These are phyloP conservation scores for Apiosordaria backusii DNA, from an alignment of 495 filamentous ascomycete genomes.

Conservation along the genomic window DNA sequence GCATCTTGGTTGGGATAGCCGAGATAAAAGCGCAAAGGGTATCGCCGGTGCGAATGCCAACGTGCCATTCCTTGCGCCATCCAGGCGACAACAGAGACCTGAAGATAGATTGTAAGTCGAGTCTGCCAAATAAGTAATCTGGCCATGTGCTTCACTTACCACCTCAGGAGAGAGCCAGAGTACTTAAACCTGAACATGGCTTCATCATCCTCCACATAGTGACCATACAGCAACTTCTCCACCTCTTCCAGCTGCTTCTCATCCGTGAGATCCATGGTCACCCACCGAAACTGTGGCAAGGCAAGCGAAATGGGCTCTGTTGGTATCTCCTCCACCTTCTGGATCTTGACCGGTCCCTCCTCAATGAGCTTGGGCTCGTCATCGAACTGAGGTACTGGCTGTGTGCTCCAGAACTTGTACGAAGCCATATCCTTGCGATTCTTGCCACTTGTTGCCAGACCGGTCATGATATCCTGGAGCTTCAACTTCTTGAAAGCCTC, in stretches of 20 bases:
- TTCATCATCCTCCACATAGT: constrained; percentile 95
- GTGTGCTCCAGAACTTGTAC: constrained; percentile 98
- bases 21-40: constrained; percentile 94
- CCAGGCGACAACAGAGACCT: constrained; percentile 92
- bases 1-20: constrained; percentile 77
- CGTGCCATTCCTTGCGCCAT: constrained; percentile 95
- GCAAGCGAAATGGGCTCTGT: constrained; percentile 61
- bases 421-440: constrained; percentile 92
- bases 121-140: no score
- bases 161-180: constrained; percentile 80
- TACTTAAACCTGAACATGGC: constrained; percentile 98
- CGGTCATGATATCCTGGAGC: constrained; percentile 77
- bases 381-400: constrained; percentile 85
- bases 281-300: constrained; percentile 86
- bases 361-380: constrained; percentile 38
- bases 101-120: no score
- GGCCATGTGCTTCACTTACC: constrained; percentile 65
- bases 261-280: constrained; percentile 75
- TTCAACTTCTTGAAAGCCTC: constrained; percentile 69
- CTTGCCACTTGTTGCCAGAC: constrained; percentile 69
- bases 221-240: constrained; percentile 80
- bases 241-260: constrained; percentile 66
- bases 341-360: constrained; percentile 56
- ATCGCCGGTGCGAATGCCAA: constrained; percentile 77
- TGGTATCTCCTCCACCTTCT: constrained; percentile 70